Conservation (phyloP, 768 basidiomycete genomes). For the Psilocybe tampanensis region DNA sequence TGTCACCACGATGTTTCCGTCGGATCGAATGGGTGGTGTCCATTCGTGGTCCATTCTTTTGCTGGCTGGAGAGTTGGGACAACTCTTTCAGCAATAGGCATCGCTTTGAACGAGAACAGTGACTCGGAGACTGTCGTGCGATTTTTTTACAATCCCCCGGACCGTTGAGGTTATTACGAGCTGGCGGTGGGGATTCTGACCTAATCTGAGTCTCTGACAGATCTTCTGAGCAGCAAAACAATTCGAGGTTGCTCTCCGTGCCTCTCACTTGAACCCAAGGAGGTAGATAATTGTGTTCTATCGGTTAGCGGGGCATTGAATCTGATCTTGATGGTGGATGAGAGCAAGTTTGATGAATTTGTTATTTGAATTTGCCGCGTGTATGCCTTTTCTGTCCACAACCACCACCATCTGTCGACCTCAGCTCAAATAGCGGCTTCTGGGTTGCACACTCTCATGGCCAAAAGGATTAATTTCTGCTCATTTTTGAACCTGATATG, state of each 20-base stretch:
- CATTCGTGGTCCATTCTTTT: neutral
- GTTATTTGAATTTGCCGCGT: slow-evolving; percentile 10
- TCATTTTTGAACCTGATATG: neutral
- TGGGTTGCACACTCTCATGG: neutral
- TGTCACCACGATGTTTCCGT: slow-evolving; percentile 14
- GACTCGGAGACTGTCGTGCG: too few relatives aligned
- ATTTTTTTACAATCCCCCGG: too few relatives aligned
- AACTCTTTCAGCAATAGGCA: too few relatives aligned
- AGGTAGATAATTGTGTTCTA: neutral
- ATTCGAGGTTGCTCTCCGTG: too few relatives aligned
- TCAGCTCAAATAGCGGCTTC: neutral
- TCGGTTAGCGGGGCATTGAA: neutral
- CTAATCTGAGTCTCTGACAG: too few relatives aligned
- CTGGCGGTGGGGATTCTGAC: too few relatives aligned
- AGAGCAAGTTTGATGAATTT: neutral
- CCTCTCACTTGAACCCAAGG: neutral
- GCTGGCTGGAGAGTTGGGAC: neutral
- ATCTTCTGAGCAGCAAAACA: too few relatives aligned
- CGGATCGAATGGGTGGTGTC: neutral
- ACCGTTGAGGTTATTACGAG: too few relatives aligned
- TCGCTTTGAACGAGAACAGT: too few relatives aligned
- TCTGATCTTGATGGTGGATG: neutral
- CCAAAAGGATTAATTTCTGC: neutral
- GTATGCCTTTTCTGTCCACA: slow-evolving; percentile 8
- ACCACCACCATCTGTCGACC: slow-evolving; percentile 7